These are phyloP conservation scores for Nymphaea thermarum DNA, from an alignment of 164 flowering plant genomes.

Conservation along the genomic window DNA sequence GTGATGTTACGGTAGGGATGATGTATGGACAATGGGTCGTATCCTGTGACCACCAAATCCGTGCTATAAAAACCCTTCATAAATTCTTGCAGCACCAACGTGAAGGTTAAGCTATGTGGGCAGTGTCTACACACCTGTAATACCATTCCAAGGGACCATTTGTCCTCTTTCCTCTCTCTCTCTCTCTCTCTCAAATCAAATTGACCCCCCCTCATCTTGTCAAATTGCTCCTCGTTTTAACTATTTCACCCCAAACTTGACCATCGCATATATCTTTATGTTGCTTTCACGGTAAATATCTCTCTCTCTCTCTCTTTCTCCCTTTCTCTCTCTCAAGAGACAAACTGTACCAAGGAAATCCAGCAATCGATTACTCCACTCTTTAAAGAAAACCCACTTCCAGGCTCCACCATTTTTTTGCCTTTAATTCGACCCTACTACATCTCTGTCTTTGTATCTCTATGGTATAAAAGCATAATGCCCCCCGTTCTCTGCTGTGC, in stretches of 20 bases:
- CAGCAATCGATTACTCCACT: constrained; percentile 8
- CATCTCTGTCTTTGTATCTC: constrained; percentile 6
- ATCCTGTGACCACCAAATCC: background rate
- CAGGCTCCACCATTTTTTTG: constrained; percentile 19
- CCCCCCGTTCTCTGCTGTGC: constrained; percentile 1
- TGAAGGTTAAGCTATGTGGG: background rate
- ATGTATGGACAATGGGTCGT: too few species aligned
- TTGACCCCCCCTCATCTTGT: background rate
- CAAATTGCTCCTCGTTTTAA: background rate
- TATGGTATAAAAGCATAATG: background rate
- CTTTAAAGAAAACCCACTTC: constrained; percentile 28
- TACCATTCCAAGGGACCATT: background rate
- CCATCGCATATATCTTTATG: background rate
- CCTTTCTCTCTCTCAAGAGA: background rate
- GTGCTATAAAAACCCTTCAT: background rate
- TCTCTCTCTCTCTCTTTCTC: background rate
- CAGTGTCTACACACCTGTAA: background rate
- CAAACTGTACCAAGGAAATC: background rate
- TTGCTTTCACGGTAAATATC: background rate
- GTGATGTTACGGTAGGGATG: too few species aligned
- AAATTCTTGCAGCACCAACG: background rate
- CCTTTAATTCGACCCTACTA: background rate
- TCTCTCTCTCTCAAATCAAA: too few species aligned
- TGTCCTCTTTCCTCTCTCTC: background rate
- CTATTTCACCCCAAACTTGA: background rate